Evolutionary conservation across 305 asterid genomes (phyloP), one percentile per base, ranked within the genome.

Genomic region (Andrographis paniculata): DNA sequence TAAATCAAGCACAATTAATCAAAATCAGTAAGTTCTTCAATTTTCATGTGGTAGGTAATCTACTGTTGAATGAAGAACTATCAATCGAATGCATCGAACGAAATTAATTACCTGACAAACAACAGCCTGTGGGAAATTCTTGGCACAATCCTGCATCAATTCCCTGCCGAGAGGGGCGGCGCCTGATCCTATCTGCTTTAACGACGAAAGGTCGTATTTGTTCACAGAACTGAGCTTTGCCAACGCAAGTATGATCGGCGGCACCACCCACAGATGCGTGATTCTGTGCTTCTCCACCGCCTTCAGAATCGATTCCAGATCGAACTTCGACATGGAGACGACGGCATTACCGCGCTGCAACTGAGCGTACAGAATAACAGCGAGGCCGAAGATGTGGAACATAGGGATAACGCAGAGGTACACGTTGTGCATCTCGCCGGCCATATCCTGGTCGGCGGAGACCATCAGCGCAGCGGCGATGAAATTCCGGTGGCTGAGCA

Each of bases 151-250:
- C 71, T 62, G 70, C 91, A 86, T 86, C 70, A 85, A 63, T 16
- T 86, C 94, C 67, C 43, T 72, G 24, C 95, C 93, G 11, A 89
- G 63, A 17, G 96, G 98, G 30, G 96, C 98, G 30, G 98, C 98
- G 35, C 98, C 96, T 0, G 92, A 82, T 1, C 87, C 87, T 46
- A 89, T 67, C 48, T 67, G 77, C 75, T 38, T 78, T 74, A 89
- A 64, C 14, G 94, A 78, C 10, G 74, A 67, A 60, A 80, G 42
- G 53, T 80, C 64, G 45, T 74, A 82, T 64, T 75, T 78, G 52
- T 71, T 72, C 2, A 74, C 84, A 35, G 65, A 48, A 13, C 23
- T 48, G 57, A 31, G 54, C 66, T 89, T 86, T 11, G 92, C 81
- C 81, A 89, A 48, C 2, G 79, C 87, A 42, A 89, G 69, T 20